Evolutionary conservation across 1,284 basidiomycete genomes (phyloP), one percentile per base, ranked within the genome.

Genomic region (Ganoderma meredithae): DNA sequence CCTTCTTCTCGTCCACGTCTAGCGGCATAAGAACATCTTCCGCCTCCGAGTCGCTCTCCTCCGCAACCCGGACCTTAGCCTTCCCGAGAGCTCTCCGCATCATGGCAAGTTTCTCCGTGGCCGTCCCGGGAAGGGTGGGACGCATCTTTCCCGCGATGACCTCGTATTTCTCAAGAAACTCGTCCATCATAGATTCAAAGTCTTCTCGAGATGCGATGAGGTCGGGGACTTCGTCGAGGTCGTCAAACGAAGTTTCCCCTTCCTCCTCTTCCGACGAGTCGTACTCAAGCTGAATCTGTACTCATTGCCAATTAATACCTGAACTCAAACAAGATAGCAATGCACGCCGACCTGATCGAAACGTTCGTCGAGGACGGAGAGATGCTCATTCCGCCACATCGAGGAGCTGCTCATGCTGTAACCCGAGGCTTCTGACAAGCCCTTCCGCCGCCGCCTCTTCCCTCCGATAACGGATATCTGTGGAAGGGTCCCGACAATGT

Each of bases 341-440:
- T n/a, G 7, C 36, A 2, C 27, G 31, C 62, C 39, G 40, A 95
- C 96, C 86, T 95, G 90, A 75, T 99, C 96, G 76, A 99, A 99
- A 13, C 91, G 89, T 74, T 98, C 95, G 77, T 99, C 98, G 36
- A 99, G 85, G 6, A 91, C 92, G 58, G 93, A 89, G 43, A 99
- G 82, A 0, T 95, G 92, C 74, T 96, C 90, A 75, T 96, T 99
- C 52, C 98, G 88, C 81, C 91, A 95, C 94, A 99, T 96, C 31
- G 95, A 95, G 3, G 95, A 97, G 74, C 95, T 96, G 76, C 93
- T 97, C 97, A 99, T 99, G 78, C 93, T 95, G 84, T 96, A 97
- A 13, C 95, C 95, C 25, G 95, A 95, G 2, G 94, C 95, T 73
- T 95, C 91, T 55, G 93, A 95, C 1, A 89, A 84, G 9, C 90